Evolutionary conservation across 2,329 filamentous ascomycete species (phyloP), one percentile per base, ranked within the genome.

Genomic region (Penicillium sp.): DNA sequence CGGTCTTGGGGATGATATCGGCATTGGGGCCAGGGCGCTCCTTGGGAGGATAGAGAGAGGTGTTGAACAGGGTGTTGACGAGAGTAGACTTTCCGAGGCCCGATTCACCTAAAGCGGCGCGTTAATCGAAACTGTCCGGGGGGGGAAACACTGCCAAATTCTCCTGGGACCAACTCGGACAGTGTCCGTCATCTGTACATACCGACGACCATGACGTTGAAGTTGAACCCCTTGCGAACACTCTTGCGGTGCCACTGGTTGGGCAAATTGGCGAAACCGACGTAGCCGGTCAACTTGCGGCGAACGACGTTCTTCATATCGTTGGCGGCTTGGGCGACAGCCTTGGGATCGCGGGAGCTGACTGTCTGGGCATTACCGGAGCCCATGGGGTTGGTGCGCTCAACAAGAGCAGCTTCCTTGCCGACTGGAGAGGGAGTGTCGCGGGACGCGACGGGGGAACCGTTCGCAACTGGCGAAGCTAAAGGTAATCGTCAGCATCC

Each of bases 171-270:
- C 29, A 32, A 4, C 29, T 11, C 29, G 18, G 18, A 18, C 18
- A 18, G 8, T 34, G 24, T 44, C 12, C 38, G 7, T 43, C 24
- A 34, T 42, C n/a, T 42, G 18, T 28, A 85, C 90, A 68, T 80
- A 97, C 93, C 93, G 75, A 98, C 93, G 74, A 98, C 93, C 93
- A 98, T 98, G 62, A 98, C 93, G 71, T 98, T 98, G 81, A 98
- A 98, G 82, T 97, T 98, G 83, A 98, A 98, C 54, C 93, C 93
- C 76, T 98, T 98, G 70, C 93, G 89, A 66, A 98, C 93, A 83
- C 90, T 96, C 86, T 98, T 98, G 74, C 93, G 91, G 80, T 98
- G 93, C 93, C 93, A 98, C 76, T 98, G 93, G 77, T 98, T 98
- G 57, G 93, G 93, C 69, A 98, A 76, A 73, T 98, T 98, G 72